Base-by-base conservation (phyloP, 2,329 filamentous ascomycete genomes). In the Chaetomiaceae sp. region DNA sequence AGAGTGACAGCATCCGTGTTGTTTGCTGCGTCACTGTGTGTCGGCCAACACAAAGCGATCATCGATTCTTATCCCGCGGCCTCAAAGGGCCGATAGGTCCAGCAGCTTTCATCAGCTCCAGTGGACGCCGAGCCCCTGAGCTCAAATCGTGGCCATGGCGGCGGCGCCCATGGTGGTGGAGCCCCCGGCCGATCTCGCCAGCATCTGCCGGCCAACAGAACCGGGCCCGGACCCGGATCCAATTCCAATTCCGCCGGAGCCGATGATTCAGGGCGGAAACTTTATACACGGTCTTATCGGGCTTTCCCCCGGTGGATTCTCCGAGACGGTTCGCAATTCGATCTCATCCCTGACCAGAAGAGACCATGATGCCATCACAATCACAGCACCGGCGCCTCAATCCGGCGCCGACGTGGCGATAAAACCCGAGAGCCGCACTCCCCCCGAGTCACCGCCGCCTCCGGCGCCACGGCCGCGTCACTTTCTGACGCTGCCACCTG, bases 401-500 rank as follows among this genome's bases (percentile, higher is more conserved):
- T 25, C 27, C 25, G 30, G 38, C 27, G 16, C 20, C 27, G 32
- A 37, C 16, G 40, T 43, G 33, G n/a, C 23, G n/a, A 5, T 29
- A 2, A 37, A 27, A n/a, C 25, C 4, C 5, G 16, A 34, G 13
- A 23, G 27, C 23, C 16, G 7, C 40, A 32, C 7, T n/a, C 13
- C 30, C 8, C 37, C 43, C 14, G 3, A 29, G n/a, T 54, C 51
- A 11, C 49, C 44, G 4, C 21, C 46, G 6, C n/a, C 51, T 7
- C 34, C 51, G n/a, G 3, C 34, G 13, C 46, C 46, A 13, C 29
- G 33, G 8, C 51, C 45, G 2, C 56, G 45, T 16, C 48, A 55
- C 33, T 56, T 76, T 4, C 59, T 73, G 32, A 63, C 62, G 23
- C 65, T 76, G 0, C 73, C 74, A 4, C 62, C 63, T 7, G 74